Base-by-base conservation (phyloP, 2,329 filamentous ascomycete species). In the Colletotrichum eleusines region DNA sequence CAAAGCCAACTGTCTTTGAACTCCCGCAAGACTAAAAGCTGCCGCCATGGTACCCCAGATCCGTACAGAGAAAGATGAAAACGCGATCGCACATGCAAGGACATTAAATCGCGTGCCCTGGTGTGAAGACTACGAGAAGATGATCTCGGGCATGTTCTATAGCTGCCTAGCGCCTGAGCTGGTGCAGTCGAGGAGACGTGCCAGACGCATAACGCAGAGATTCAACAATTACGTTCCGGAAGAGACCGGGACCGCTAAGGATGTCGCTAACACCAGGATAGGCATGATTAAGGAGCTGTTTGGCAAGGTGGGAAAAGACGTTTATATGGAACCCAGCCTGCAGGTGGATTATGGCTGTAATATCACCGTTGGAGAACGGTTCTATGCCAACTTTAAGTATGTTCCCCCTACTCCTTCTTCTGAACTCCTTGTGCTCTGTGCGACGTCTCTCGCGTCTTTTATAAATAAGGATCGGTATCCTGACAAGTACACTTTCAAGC, bases 291-390 rank as follows among this genome's bases (percentile, higher is more conserved):
- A 80, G 68, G 79, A 86, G 11, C 79, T 90, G 48, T 76, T 91
- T 5, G 83, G 84, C 38, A 77, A 77, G 11, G 78, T 87, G 5
- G 89, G 88, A 3, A 82, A 83, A 55, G 86, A 86, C 0, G 83
- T 81, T 31, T 86, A 86, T 72, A 85, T 92, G 44, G 90, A 92
- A 74, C 86, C 89, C 0, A 89, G 90, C 0, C 82, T 92, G 66
- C 83, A 82, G 48, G 83, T 91, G 42, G 90, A 92, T 76, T 92
- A 92, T 69, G 90, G 90, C 1, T 88, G 87, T 77, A 92, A 92
- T 74, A 86, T 91, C 73, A 84, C 81, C 7, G 81, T 92, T 0
- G 90, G 90, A 9, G 82, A 87, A 50, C 81, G 85, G n/a, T 91
- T 91, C 76, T 93, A 91, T 74, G 84, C 88, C 54, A 90, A 90